A percentile compares a stretch with the other conserved stretches of the same genome.
Conservation (phyloP, 495 filamentous ascomycete genomes). For the Sordaria brevicollis region DNA sequence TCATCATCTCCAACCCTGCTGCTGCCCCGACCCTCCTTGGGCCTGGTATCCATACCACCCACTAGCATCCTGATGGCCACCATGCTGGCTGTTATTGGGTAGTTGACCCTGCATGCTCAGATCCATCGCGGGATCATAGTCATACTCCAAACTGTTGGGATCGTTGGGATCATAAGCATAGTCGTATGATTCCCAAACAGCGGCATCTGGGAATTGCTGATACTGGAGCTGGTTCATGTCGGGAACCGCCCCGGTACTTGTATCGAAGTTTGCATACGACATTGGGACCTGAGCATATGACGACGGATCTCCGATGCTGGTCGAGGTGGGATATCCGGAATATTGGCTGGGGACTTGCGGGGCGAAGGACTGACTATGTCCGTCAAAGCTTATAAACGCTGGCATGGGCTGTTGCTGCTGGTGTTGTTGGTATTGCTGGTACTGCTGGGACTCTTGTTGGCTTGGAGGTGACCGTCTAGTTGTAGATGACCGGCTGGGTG, state of each 20-base stretch:
- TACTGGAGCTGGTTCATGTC: background rate
- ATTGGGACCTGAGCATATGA: background rate
- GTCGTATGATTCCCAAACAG: background rate
- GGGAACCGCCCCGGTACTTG: background rate
- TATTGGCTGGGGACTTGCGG: constrained; percentile 5
- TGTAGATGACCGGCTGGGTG: constrained; percentile 1
- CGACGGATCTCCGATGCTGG: background rate
- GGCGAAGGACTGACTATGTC: constrained; percentile 1
- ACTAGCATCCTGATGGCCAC: background rate
- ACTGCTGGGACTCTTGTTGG: background rate
- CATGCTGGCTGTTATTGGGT: background rate
- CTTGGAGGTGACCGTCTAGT: background rate
- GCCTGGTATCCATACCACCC: background rate
- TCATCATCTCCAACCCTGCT: background rate
- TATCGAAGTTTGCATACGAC: background rate
- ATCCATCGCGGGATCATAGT: background rate
- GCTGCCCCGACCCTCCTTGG: background rate
- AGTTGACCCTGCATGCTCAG: background rate
- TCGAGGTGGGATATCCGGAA: background rate
- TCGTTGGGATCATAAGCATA: background rate
- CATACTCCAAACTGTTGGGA: background rate
- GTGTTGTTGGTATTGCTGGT: background rate
- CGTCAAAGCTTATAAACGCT: background rate
- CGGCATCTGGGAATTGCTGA: background rate
- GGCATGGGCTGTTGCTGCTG: background rate